Evolutionary conservation across 2,329 filamentous ascomycete genomes (phyloP).

Genomic region (Huntiella omanensis): DNA sequence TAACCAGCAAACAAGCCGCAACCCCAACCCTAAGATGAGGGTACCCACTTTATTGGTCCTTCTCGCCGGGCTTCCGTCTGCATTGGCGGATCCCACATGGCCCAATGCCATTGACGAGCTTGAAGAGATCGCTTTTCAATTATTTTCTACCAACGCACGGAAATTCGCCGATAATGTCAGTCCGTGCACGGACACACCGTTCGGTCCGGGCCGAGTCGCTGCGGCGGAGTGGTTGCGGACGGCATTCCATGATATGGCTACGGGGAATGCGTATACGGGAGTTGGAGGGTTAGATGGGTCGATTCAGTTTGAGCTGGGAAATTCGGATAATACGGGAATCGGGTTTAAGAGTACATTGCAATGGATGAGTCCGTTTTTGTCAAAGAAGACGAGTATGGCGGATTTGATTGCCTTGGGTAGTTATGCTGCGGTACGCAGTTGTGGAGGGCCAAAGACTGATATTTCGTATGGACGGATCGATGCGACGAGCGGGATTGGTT

Average conservation of each 20-base stretch:
- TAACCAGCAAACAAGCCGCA: not conserved
- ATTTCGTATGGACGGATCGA: slow-evolving; percentile 35
- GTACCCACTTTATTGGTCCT: too few relatives aligned
- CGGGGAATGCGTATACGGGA: slow-evolving; percentile 27
- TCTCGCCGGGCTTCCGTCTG: slow-evolving; percentile 18
- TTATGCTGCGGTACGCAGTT: slow-evolving; percentile 38
- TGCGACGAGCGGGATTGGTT: slow-evolving; percentile 26
- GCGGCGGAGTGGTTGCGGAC: slow-evolving; percentile 43
- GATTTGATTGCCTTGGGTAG: slow-evolving; percentile 40
- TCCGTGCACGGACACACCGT: slow-evolving; percentile 34
- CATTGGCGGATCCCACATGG: slow-evolving; percentile 35
- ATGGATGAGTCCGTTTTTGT: slow-evolving; percentile 35
- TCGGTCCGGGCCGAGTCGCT: slow-evolving; percentile 34
- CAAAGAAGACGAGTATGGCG: slow-evolving; percentile 30
- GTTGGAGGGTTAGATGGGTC: slow-evolving; percentile 40
- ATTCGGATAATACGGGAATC: slow-evolving; percentile 36
- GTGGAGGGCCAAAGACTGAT: slow-evolving; percentile 36
- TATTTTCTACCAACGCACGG: slow-evolving; percentile 32
- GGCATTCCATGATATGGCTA: slow-evolving; percentile 44
- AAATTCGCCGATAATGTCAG: slow-evolving; percentile 37
- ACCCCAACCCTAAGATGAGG: not conserved
- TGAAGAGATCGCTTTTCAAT: slow-evolving; percentile 44
- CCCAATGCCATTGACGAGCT: slow-evolving; percentile 39
- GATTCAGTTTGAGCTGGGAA: slow-evolving; percentile 37
- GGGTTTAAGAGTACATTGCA: slow-evolving; percentile 34